These are phyloP conservation scores for Allium fistulosum DNA, from an alignment of 106 monocot species.

Conservation along the genomic window DNA sequence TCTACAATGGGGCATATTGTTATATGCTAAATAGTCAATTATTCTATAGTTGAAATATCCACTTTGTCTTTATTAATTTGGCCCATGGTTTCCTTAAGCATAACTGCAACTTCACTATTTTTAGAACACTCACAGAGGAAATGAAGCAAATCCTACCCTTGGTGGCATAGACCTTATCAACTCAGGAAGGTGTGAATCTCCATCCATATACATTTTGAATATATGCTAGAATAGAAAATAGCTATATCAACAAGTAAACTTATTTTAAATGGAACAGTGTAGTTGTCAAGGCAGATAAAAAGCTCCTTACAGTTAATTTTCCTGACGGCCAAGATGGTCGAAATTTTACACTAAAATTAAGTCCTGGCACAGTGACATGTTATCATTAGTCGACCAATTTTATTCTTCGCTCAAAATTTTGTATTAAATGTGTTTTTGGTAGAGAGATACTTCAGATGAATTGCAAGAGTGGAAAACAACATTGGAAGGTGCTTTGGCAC, in stretches of 20 bases:
- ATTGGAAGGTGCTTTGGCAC: slow-evolving; percentile 78
- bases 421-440: slow-evolving; percentile 1
- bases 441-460: slow-evolving; percentile 92
- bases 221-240: neutral
- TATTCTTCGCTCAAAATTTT: no score
- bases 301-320: slow-evolving; percentile 79
- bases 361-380: neutral
- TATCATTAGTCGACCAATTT: neutral
- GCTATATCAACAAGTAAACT: slow-evolving; percentile 9
- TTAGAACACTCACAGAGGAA: slow-evolving; percentile 64
- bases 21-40: no score
- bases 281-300: slow-evolving; percentile 83
- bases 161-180: slow-evolving; percentile 89
- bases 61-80: no score
- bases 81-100: no score
- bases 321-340: slow-evolving; percentile 85
- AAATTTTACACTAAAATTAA: slow-evolving; percentile 80
- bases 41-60: no score
- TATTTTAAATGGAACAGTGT: slow-evolving; percentile 39
- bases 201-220: neutral
- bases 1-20: no score
- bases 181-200: slow-evolving; percentile 64
- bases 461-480: slow-evolving; percentile 87
- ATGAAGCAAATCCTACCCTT: slow-evolving; percentile 69
- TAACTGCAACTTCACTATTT: slow-evolving; percentile 7